phyloP scores from a whole-genome alignment of 768 basidiomycete genomes.

The Suillus variegatus region DNA sequence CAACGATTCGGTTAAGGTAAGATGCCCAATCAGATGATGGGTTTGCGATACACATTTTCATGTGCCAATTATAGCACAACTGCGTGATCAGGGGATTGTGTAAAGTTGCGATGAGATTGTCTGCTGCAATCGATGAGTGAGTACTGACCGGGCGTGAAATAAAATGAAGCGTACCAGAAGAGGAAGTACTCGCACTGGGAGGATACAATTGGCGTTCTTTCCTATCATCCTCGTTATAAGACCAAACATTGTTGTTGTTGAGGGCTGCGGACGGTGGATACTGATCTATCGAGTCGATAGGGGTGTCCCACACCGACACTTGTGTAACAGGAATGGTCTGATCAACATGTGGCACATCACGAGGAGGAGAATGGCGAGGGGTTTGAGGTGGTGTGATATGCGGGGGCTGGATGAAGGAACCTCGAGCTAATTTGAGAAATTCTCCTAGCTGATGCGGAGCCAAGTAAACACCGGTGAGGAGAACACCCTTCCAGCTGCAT shows the following conservation, averaged over 20 bases:
- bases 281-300: background rate
- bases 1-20: background rate
- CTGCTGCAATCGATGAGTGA: background rate
- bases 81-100: background rate
- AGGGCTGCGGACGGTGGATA: background rate
- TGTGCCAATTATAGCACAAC: background rate
- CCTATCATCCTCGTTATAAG: too few relatives aligned
- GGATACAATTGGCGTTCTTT: too few relatives aligned
- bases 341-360: background rate
- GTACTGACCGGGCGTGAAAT: too few relatives aligned
- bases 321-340: background rate
- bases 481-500: background rate
- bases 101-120: background rate
- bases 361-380: background rate
- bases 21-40: background rate
- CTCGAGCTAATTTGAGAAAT: background rate
- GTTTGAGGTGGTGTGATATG: background rate
- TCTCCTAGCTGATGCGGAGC: background rate
- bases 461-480: background rate
- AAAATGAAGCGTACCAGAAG: too few relatives aligned
- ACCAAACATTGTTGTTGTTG: too few relatives aligned
- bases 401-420: background rate
- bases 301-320: background rate
- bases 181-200: too few relatives aligned
- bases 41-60: background rate